phyloP scores from a whole-genome alignment of 306 rosid genomes.

The Coriaria nepalensis region DNA sequence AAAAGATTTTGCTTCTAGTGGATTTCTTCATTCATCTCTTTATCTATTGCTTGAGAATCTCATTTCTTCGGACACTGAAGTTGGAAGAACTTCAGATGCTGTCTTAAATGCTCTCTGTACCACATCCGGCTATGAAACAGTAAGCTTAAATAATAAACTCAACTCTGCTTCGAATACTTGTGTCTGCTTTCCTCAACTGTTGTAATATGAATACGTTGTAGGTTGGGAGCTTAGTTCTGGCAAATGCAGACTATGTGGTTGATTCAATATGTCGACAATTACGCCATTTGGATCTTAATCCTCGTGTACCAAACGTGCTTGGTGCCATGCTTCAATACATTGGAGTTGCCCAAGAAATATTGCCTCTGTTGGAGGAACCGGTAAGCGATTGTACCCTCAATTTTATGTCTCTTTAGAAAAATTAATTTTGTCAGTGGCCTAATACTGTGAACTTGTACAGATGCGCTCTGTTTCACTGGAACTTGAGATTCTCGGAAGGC shows the following conservation, averaged over 20 bases:
- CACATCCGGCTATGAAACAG: constrained; percentile 50
- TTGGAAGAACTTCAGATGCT: constrained; percentile 72
- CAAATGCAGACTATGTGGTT: constrained; percentile 81
- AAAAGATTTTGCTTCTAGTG: constrained; percentile 54
- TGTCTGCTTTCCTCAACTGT: background rate
- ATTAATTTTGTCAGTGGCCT: constrained; percentile 6
- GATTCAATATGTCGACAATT: constrained; percentile 84
- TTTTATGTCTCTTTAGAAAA: background rate
- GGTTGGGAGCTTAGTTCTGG: constrained; percentile 78
- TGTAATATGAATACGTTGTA: constrained; percentile 20
- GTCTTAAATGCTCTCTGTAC: constrained; percentile 50
- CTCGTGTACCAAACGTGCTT: constrained; percentile 71
- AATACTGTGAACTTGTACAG: constrained; percentile 36
- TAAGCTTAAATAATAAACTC: constrained; percentile 22
- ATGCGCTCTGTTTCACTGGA: constrained; percentile 69
- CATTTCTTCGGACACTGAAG: constrained; percentile 46
- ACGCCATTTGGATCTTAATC: constrained; percentile 78
- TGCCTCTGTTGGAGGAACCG: constrained; percentile 89
- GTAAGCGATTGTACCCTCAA: constrained; percentile 23
- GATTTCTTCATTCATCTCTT: constrained; percentile 88
- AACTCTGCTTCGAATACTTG: background rate
- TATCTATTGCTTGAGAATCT: constrained; percentile 89
- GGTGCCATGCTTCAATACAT: constrained; percentile 78
- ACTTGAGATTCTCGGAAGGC: constrained; percentile 92
- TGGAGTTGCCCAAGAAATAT: constrained; percentile 79